Percentiles rank a stretch among this genome's conserved stretches.
Conservation (phyloP, 495 filamentous ascomycete species). For the Acidomyces sp. region DNA sequence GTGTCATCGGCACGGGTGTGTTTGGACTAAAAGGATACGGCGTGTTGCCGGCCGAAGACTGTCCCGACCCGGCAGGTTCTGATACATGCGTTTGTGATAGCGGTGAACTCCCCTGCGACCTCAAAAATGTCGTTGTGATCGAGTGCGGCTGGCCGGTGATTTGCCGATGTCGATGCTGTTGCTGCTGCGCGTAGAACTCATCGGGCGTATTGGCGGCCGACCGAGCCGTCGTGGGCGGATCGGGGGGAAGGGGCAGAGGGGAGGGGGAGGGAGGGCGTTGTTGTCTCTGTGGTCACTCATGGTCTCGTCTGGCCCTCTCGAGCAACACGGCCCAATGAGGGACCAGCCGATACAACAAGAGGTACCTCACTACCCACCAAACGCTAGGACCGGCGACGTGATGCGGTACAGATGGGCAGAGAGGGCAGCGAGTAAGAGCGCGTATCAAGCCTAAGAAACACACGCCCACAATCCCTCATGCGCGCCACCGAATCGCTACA, state of each 20-base stretch:
- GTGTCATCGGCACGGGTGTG: constrained; percentile 9
- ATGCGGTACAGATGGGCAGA: too few species aligned
- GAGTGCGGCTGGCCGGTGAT: constrained; percentile 5
- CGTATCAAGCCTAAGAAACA: constrained; percentile 8
- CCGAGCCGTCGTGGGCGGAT: constrained; percentile 1
- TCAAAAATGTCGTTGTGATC: constrained; percentile 2
- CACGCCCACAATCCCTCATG: not conserved
- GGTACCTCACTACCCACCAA: too few species aligned
- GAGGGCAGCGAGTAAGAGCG: constrained; percentile 9
- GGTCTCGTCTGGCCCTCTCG: not conserved
- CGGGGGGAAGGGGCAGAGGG: too few species aligned
- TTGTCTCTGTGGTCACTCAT: constrained; percentile 8
- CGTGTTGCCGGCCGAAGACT: not conserved
- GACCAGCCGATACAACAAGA: too few species aligned
- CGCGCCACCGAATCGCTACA: too few species aligned
- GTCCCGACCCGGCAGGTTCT: not conserved
- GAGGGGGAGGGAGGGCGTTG: constrained; percentile 4
- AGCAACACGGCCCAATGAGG: too few species aligned
- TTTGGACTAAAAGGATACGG: constrained; percentile 8
- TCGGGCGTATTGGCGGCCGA: not conserved
- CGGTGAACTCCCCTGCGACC: not conserved
- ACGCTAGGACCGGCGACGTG: too few species aligned
- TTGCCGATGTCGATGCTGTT: constrained; percentile 1
- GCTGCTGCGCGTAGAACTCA: constrained; percentile 3
- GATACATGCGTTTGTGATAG: not conserved